Percentiles rank a stretch among this genome's conserved stretches.
Evolutionary conservation across 331 rosid species (phyloP).

Genomic region (Malus hybrid): DNA sequence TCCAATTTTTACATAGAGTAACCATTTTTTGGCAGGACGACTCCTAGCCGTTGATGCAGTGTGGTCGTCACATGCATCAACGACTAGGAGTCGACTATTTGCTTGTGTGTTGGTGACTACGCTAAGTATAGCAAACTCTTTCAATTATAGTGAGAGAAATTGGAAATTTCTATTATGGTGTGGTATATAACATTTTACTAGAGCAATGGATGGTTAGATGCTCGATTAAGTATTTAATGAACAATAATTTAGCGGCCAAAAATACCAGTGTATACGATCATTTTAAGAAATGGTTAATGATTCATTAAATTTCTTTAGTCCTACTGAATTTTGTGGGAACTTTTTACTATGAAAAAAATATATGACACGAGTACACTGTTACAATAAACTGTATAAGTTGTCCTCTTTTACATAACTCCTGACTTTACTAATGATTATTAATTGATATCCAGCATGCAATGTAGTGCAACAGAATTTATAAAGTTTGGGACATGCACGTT

Average conservation of each 20-base stretch:
- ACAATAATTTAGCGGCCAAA: not conserved
- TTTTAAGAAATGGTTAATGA: not conserved
- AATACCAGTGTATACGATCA: not conserved
- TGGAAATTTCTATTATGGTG: not conserved
- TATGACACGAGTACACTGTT: no score
- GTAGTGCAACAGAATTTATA: not conserved
- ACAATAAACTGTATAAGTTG: fast-evolving
- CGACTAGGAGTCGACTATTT: not conserved
- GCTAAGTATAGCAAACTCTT: not conserved
- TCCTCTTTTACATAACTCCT: not conserved
- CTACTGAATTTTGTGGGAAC: not conserved
- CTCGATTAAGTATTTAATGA: not conserved
- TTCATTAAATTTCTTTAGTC: not conserved
- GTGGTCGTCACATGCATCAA: no score
- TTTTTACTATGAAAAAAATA: no score
- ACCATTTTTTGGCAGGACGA: no score
- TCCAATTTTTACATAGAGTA: not conserved
- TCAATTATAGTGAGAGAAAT: no score
- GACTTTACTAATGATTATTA: not conserved
- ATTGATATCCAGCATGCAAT: not conserved
- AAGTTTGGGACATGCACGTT: not conserved
- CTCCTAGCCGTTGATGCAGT: no score
- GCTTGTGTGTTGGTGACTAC: no score
- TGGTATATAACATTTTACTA: no score
- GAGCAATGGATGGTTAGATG: no score